Conservation (phyloP, 257 asterid species). For the Solanum bulbocastanum region DNA sequence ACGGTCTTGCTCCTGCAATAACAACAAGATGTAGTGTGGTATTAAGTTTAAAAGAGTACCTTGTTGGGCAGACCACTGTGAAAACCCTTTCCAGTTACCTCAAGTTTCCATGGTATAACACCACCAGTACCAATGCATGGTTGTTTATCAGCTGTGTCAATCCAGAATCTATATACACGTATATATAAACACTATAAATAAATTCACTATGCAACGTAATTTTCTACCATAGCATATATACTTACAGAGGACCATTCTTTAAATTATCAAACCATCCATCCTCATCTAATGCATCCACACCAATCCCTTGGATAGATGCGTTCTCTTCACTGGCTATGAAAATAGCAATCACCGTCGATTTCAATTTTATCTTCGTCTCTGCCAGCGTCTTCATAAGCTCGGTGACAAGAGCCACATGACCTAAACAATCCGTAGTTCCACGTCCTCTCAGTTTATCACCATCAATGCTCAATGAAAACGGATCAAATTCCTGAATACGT, state of each 20-base stretch:
- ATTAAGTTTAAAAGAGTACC: slow-evolving; percentile 47
- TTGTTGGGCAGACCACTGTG: slow-evolving; percentile 94
- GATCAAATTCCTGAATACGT: slow-evolving; percentile 92
- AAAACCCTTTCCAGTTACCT: slow-evolving; percentile 76
- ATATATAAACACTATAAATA: background rate
- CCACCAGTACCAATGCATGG: slow-evolving; percentile 99
- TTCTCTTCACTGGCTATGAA: slow-evolving; percentile 98
- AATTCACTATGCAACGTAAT: background rate
- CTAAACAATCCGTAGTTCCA: slow-evolving; percentile 95
- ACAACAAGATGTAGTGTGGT: too few relatives aligned
- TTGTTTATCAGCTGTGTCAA: slow-evolving; percentile 95
- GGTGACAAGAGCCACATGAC: slow-evolving; percentile 92
- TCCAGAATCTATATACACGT: slow-evolving; percentile 86
- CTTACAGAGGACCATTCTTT: slow-evolving; percentile 85
- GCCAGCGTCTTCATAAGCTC: slow-evolving; percentile 76
- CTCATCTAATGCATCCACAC: slow-evolving; percentile 81
- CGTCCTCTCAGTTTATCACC: slow-evolving; percentile 92
- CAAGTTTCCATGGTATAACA: slow-evolving; percentile 87
- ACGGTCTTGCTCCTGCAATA: too few relatives aligned
- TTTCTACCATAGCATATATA: background rate
- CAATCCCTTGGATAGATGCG: slow-evolving; percentile 90
- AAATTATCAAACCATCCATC: slow-evolving; percentile 68
- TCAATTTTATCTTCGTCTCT: slow-evolving; percentile 61
- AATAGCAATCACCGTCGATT: slow-evolving; percentile 79
- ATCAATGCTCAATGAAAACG: slow-evolving; percentile 66